Conservation (phyloP, 1,139 yeast genomes). For the Hemisphaericaspora xylofermentans region DNA sequence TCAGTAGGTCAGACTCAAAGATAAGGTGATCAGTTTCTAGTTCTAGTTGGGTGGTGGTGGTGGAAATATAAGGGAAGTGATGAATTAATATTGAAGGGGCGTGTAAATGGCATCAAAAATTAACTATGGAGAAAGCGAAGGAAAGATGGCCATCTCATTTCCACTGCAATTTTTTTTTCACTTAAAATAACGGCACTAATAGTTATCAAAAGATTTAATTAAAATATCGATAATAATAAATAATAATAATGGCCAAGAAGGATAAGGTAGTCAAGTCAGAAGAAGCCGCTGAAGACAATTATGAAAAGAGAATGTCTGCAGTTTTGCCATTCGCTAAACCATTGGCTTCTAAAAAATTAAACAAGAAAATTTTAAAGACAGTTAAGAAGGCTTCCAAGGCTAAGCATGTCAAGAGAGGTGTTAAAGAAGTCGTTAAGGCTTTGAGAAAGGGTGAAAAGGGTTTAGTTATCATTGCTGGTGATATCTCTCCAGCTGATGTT, state of each 20-base stretch:
- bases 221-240: constrained; percentile 5
- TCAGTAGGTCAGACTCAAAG: not conserved
- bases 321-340: constrained; percentile 92
- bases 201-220: too few species aligned
- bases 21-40: too few species aligned
- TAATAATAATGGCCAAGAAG: constrained; percentile 28
- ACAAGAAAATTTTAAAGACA: constrained; percentile 91
- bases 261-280: constrained; percentile 45
- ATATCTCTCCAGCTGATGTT: constrained; percentile 95
- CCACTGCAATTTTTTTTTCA: not conserved
- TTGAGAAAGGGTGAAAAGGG: constrained; percentile 98
- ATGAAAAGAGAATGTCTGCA: constrained; percentile 88
- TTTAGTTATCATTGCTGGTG: constrained; percentile 94
- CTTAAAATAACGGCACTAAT: not conserved
- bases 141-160: not conserved
- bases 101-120: constrained; percentile 1
- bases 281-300: constrained; percentile 66
- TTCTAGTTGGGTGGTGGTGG: too few species aligned
- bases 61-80: not conserved
- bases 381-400: constrained; percentile 97
- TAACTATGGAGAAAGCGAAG: too few species aligned
- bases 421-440: constrained; percentile 97
- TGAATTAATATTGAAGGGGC: not conserved
- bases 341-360: constrained; percentile 91
- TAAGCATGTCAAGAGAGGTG: constrained; percentile 98